A percentile compares a stretch with the other conserved stretches of the same genome.
Conservation (phyloP, 2,329 filamentous ascomycete genomes). For the Thelonectria blattea region DNA sequence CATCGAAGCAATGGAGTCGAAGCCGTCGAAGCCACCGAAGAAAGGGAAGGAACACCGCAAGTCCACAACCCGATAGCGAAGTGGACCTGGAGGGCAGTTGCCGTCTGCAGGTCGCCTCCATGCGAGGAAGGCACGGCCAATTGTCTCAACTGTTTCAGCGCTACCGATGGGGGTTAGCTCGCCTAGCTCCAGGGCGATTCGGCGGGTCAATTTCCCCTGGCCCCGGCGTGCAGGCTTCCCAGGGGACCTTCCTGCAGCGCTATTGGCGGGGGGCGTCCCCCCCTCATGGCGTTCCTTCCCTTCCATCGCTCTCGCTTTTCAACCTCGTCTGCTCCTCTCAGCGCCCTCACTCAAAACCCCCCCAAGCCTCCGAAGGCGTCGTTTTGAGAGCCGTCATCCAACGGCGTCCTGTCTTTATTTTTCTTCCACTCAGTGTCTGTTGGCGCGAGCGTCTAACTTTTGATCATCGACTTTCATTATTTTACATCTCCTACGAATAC, state of each 20-base stretch:
- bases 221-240: neutral
- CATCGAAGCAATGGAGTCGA: no score
- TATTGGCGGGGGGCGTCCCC: constrained; percentile 9
- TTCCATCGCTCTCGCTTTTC: neutral
- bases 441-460: constrained; percentile 26
- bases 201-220: constrained; percentile 23
- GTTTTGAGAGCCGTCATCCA: constrained; percentile 2
- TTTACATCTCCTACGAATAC: neutral
- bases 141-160: constrained; percentile 36
- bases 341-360: neutral
- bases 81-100: neutral
- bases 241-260: constrained; percentile 1
- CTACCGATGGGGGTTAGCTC: constrained; percentile 12
- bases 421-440: constrained; percentile 18
- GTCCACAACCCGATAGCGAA: neutral
- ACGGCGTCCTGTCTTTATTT: constrained; percentile 25
- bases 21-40: neutral
- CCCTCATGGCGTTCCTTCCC: constrained; percentile 6
- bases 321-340: constrained; percentile 13
- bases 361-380: constrained; percentile 7
- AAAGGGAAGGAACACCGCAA: neutral
- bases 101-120: constrained; percentile 2
- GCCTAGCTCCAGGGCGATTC: constrained; percentile 23
- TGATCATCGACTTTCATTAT: neutral
- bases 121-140: neutral